Base-by-base conservation (phyloP, 371 early-diverging fungal species). In the Syncephalastrum sp. region DNA sequence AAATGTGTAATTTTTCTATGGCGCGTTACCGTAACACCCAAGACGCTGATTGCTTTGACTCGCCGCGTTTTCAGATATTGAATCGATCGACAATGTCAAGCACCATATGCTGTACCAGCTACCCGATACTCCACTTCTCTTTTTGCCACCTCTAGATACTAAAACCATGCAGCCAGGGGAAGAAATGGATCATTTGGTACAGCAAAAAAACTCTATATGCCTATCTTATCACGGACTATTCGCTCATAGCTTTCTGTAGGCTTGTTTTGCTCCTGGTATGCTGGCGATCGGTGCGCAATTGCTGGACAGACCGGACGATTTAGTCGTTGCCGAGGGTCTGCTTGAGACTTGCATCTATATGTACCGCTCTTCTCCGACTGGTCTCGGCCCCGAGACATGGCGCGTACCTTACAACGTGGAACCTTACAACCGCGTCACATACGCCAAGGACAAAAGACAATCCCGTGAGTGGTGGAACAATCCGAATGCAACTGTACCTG, bases 181-280 rank as follows among this genome's bases (percentile, higher is more conserved):
- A 46, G 16, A 60, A 1, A 81, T 82, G 84, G 86, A 82, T 55
- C 84, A 84, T 50, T 70, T 77, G 56, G 72, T 75, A 76, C 47
- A 50, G 14, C 1, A 21, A 19, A 55, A 69, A 17, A 50, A 70
- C 47, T 56, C 75, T 61, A 53, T 70, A 12, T 65, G 41, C 64
- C 64, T 21, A 42, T 70, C 46, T 8, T 70, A 15, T 65, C 67
- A 33, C 2, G 8, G 12, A 5, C 12, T 6, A 12, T 2, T 10
- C 8, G 10, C 38, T 33, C 38, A 19, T n/a, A 14, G 19, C 49
- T 65, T 4, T 57, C 14, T 50, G 55, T 44, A 56, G 54, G 16
- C 81, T 3, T 90, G 89, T 62, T 91, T 89, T 58, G 80, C 84
- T 14, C 85, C 85, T 17, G 90, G 90, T 10, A 85, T 88, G 77